Evolutionary conservation across 257 asterid species (phyloP).

Genomic region (Leptodermis oblonga): DNA sequence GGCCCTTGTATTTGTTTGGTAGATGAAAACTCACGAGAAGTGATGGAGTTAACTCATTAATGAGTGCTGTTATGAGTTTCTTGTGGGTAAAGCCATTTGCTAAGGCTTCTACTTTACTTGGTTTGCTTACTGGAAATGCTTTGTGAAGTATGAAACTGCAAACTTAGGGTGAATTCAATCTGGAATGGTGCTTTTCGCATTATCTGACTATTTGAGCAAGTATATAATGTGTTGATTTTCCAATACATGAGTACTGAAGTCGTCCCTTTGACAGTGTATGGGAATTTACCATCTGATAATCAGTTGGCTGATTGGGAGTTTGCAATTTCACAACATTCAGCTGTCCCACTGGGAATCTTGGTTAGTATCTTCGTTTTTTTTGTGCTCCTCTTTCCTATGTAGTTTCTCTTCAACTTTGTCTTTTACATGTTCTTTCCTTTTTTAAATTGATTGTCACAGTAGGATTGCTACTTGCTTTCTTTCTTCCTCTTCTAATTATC

Average conservation of each 20-base stretch:
- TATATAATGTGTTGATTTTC: not conserved
- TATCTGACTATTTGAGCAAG: not conserved
- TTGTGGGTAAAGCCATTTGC: not conserved
- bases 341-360: slow-evolving; percentile 48
- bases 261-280: slow-evolving; percentile 61
- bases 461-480: not conserved
- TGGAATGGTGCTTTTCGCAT: not conserved
- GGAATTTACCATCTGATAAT: slow-evolving; percentile 77
- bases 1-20: not conserved
- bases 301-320: slow-evolving; percentile 96
- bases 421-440: not conserved
- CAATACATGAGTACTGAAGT: not conserved
- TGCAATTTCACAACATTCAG: slow-evolving; percentile 84
- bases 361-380: slow-evolving; percentile 18
- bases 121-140: not conserved
- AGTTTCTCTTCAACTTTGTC: not conserved
- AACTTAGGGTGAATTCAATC: not conserved
- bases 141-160: not conserved
- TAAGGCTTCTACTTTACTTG: not conserved
- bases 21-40: not conserved
- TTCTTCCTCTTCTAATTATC: not conserved
- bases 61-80: not conserved
- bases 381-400: not conserved
- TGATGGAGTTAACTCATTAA: not conserved
- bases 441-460: not conserved